Base-by-base conservation (phyloP, 371 early-diverging fungal species). In the Mortierella sp. region DNA sequence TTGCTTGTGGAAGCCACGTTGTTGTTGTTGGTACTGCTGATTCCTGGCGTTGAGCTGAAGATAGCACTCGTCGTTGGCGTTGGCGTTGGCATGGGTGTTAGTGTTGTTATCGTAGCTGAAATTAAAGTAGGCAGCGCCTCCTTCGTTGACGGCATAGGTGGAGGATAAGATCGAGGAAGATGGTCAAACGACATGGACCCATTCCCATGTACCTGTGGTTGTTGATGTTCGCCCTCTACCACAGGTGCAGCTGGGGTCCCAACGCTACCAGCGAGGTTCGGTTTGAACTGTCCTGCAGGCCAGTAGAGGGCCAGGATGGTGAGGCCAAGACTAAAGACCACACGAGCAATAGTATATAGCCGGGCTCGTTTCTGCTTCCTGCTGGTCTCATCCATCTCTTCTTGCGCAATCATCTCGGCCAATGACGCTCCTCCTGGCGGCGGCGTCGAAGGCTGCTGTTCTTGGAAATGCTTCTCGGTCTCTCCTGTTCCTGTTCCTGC, bases 301-400 rank as follows among this genome's bases (percentile, higher is more conserved):
- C 84, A 84, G 68, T 84, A 84, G 0, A 84, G 28, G 0, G 79
- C 79, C 72, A 84, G 38, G 16, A 48, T 74, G 21, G 70, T 73
- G 26, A 84, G 70, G 9, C 76, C 81, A 1, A 81, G 44, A 38
- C 79, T 78, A 71, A 76, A 76, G 38, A 73, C 1, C 31, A 84
- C n/a, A 1, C 84, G 84, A 21, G 78, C 34, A 10, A 63, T n/a
- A 4, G 78, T 47, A 72, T 84, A 81, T 21, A 60, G 34, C 0
- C 14, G 26, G 31, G 44, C 58, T 28, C 21, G 45, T 13, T 48
- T 26, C 28, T 70, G 75, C 3, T 52, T 70, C 76, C 70, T 58
- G 65, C 44, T 73, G 72, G 19, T 72, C 57, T 26, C 50, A 68
- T 44, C 19, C 63, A 47, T 74, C 38, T 73, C 73, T 38, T 68